Evolutionary conservation across 371 early-diverging fungal species (phyloP), one percentile per base, ranked within the genome.

Genomic region (Actinomortierella ambigua): DNA sequence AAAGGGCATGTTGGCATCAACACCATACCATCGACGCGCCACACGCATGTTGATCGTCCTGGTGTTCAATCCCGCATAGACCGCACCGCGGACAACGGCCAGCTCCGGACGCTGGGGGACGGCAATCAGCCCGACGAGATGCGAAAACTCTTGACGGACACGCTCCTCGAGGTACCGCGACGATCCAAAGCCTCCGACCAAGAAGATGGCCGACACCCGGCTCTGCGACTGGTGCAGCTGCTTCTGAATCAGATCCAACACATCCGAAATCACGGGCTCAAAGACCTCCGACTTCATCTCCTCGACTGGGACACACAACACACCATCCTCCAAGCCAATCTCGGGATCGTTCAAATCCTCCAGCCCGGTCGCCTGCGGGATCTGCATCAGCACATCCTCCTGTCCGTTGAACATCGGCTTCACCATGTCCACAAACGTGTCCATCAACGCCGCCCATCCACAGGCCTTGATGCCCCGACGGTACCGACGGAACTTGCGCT

Each of bases 261-360:
- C 83, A 53, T 82, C 77, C 20, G 82, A 77, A 17, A 86, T 79
- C 9, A 88, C 83, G 11, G 86, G 88, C 53, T 88, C 88, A 76
- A 86, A 88, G 22, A 88, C 71, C 44, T 65, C 65, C 17, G 61
- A 4, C 55, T 51, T 70, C 56, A 84, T 83, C n/a, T 78, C 77
- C 23, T 77, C 77, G 3, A 65, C 73, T 9, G 83, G 71, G 29
- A 81, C 75, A 59, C 82, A 60, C 8, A 73, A 69, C 15, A 79
- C 80, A 43, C 82, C 83, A 41, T 82, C 84, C 27, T 84, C 67
- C 17, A 83, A 78, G 53, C 83, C 84, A 42, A 82, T 75, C 24
- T 82, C 83, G 15, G 65, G 52, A 43, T 82, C 83, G 46, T 82
- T 77, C 42, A 81, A 58, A 13, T 81, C 76, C 14, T 79, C 81